These are phyloP conservation scores for Penicillium turbatum DNA, from an alignment of 495 filamentous ascomycete genomes.

Conservation along the genomic window DNA sequence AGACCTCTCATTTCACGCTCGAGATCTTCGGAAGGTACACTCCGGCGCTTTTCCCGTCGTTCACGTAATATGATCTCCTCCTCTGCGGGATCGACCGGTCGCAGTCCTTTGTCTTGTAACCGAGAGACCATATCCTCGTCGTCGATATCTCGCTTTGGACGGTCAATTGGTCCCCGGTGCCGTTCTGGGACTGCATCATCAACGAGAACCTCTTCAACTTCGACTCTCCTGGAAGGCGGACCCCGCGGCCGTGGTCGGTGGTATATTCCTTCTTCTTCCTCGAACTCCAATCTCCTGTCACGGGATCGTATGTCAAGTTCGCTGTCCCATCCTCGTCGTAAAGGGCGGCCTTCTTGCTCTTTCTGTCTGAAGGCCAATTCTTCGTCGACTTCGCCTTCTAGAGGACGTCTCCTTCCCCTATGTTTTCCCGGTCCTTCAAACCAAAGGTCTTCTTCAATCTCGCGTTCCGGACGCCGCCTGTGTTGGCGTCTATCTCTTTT, in stretches of 20 bases:
- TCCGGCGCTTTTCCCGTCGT: conserved; percentile 1
- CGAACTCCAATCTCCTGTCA: conserved; percentile 17
- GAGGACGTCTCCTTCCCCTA: background rate
- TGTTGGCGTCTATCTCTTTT: conserved; percentile 25
- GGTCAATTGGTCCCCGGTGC: background rate
- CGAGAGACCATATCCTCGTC: background rate
- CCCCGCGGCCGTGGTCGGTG: conserved; percentile 9
- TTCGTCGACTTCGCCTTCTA: conserved; percentile 21
- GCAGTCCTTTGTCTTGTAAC: background rate
- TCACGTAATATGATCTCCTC: conserved; percentile 1
- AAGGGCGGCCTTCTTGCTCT: conserved; percentile 10
- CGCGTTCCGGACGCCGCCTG: conserved; percentile 1
- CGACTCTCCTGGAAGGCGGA: conserved; percentile 6
- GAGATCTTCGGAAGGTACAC: background rate
- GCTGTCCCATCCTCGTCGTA: conserved; percentile 18
- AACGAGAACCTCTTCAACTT: conserved; percentile 11
- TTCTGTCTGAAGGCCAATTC: conserved; percentile 23
- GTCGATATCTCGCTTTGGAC: background rate
- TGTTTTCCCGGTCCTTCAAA: background rate
- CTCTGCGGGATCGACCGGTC: background rate
- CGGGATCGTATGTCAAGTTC: conserved; percentile 30
- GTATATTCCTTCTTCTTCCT: conserved; percentile 19
- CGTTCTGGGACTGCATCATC: background rate
- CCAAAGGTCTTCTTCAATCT: background rate
- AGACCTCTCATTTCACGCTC: background rate